Percentiles rank a stretch among this genome's conserved stretches.
phyloP scores from a whole-genome alignment of 2,329 filamentous ascomycete species.

The Alternaria ventricosa region DNA sequence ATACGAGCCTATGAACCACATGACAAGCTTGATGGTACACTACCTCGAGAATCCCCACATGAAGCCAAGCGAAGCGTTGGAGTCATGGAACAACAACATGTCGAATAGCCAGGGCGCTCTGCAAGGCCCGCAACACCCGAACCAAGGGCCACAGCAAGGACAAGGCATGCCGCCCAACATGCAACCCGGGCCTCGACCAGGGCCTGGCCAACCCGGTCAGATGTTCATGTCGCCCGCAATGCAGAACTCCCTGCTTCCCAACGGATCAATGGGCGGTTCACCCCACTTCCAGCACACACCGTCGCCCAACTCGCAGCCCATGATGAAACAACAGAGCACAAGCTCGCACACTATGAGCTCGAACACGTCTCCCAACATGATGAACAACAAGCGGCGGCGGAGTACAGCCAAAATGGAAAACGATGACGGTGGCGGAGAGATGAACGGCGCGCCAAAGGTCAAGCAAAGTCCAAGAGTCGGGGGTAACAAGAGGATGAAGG shows the following conservation, averaged over 20 bases:
- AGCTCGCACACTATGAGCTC: conserved; percentile 62
- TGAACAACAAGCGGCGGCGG: conserved; percentile 65
- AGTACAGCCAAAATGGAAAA: conserved; percentile 67
- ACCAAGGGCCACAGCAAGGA: conserved; percentile 31
- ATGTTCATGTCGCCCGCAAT: conserved; percentile 66
- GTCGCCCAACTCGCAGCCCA: conserved; percentile 56
- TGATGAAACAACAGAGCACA: conserved; percentile 65
- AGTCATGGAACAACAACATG: conserved; percentile 58
- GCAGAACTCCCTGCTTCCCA: conserved; percentile 59
- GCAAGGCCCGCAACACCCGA: conserved; percentile 8
- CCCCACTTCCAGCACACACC: conserved; percentile 57
- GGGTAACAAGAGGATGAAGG: conserved; percentile 49
- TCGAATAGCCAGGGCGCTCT: conserved; percentile 28
- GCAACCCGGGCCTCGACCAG: conserved; percentile 42
- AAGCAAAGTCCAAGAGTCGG: conserved; percentile 58
- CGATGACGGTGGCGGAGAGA: conserved; percentile 56
- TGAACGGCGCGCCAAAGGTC: conserved; percentile 53
- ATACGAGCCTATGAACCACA: conserved; percentile 69
- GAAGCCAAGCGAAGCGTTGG: conserved; percentile 62
- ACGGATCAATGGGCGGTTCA: conserved; percentile 58
- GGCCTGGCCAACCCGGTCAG: conserved; percentile 38
- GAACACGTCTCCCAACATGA: conserved; percentile 68
- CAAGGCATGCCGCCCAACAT: conserved; percentile 40
- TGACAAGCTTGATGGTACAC: conserved; percentile 66
- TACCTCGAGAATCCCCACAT: conserved; percentile 61